Evolutionary conservation across 176 grass and related monocot genomes (phyloP).

Genomic region (Carex kokanica): DNA sequence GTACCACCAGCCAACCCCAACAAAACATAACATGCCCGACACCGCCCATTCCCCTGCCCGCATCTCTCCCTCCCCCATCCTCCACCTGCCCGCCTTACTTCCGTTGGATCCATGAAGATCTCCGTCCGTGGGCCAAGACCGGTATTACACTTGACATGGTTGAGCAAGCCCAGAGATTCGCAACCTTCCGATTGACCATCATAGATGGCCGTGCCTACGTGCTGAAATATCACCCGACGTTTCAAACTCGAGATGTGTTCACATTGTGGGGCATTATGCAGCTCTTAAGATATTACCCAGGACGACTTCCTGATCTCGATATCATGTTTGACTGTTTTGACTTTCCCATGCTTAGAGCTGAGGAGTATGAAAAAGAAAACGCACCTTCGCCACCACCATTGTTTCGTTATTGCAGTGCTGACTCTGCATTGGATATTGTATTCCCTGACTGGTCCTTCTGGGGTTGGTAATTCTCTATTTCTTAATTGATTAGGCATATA

Average conservation of each 20-base stretch:
- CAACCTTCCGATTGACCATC: conserved; percentile 68
- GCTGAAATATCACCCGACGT: conserved; percentile 42
- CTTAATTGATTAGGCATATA: not conserved
- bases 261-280: conserved; percentile 86
- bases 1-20: conserved; percentile 10
- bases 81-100: conserved; percentile 71
- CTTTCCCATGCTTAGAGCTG: conserved; percentile 47
- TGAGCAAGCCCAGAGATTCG: conserved; percentile 41
- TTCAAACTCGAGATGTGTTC: conserved; percentile 73
- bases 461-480: conserved; percentile 76
- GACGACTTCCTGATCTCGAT: conserved; percentile 75
- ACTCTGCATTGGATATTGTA: conserved; percentile 61
- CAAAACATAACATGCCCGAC: not conserved
- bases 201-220: conserved; percentile 48
- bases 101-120: conserved; percentile 92
- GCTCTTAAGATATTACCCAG: conserved; percentile 70
- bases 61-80: conserved; percentile 21
- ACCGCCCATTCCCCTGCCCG: not conserved
- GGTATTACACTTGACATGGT: conserved; percentile 70
- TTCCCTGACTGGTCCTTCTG: conserved; percentile 98
- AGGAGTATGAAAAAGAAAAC: conserved; percentile 36
- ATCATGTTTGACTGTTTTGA: conserved; percentile 94
- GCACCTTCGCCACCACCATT: conserved; percentile 44
- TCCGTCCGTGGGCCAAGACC: conserved; percentile 60
- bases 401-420: conserved; percentile 73